These are phyloP conservation scores for Fusarium pilosicola DNA, from an alignment of 2,329 filamentous ascomycete genomes.

Conservation along the genomic window DNA sequence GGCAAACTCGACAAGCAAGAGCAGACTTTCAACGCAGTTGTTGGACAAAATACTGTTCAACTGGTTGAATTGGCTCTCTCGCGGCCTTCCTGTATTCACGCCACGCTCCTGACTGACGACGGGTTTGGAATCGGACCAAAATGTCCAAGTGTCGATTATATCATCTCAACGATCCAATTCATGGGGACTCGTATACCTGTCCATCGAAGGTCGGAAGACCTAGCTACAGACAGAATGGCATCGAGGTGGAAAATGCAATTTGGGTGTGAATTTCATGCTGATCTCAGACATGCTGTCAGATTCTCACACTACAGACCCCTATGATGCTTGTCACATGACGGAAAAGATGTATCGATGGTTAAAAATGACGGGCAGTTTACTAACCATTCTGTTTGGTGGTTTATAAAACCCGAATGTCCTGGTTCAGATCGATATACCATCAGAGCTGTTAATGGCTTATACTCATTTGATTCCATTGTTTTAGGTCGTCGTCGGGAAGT, in stretches of 20 bases:
- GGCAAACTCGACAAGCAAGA: not conserved
- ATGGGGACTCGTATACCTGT: not conserved
- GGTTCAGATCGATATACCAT: not conserved
- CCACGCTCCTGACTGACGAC: not conserved
- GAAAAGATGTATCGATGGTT: rapidly evolving
- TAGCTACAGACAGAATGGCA: rapidly evolving
- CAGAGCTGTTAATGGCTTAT: not conserved
- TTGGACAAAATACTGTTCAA: not conserved
- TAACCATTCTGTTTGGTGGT: not conserved
- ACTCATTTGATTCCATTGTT: not conserved
- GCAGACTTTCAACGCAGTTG: not conserved
- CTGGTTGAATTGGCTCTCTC: rapidly evolving
- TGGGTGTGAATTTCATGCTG: rapidly evolving
- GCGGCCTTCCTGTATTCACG: rapidly evolving
- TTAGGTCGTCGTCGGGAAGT: rapidly evolving
- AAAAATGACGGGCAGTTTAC: not conserved
- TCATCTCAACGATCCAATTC: rapidly evolving
- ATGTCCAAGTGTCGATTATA: rapidly evolving
- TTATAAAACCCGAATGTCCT: not conserved
- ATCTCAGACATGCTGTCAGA: not conserved
- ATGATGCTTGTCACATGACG: not conserved
- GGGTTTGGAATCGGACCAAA: not conserved
- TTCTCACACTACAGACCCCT: rapidly evolving
- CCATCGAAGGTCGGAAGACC: not conserved
- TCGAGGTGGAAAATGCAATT: not conserved